phyloP scores from a whole-genome alignment of 345 rosid species.

The Raphanus sativus region DNA sequence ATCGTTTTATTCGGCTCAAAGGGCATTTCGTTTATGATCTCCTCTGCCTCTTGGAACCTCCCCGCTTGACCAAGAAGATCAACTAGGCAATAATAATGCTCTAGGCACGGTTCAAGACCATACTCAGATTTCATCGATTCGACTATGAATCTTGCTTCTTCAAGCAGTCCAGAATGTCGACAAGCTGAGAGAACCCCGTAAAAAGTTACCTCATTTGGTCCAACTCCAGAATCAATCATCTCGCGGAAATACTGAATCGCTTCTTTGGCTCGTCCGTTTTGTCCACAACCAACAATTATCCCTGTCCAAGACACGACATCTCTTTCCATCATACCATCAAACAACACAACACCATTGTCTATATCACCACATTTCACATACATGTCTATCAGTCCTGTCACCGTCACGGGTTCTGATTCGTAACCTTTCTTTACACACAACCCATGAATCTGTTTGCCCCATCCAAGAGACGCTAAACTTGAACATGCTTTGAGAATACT shows the following conservation, averaged over 20 bases:
- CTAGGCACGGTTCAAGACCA: constrained; percentile 54
- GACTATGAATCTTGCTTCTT: constrained; percentile 52
- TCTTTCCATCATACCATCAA: constrained; percentile 42
- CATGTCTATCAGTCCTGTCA: constrained; percentile 57
- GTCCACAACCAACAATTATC: constrained; percentile 69
- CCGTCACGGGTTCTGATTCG: constrained; percentile 49
- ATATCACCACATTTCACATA: constrained; percentile 74
- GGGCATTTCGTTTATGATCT: constrained; percentile 57
- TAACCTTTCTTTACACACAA: constrained; percentile 57
- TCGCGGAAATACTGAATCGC: constrained; percentile 51
- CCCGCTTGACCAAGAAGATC: constrained; percentile 78
- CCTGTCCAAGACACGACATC: constrained; percentile 75
- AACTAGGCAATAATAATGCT: constrained; percentile 72
- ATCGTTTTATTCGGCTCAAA: constrained; percentile 63
- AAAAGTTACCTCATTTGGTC: constrained; percentile 73
- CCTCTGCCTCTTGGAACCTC: constrained; percentile 47
- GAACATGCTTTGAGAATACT: constrained; percentile 61
- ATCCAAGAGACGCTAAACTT: constrained; percentile 51
- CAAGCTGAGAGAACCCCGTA: constrained; percentile 70
- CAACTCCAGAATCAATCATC: constrained; percentile 51
- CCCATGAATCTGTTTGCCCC: constrained; percentile 63
- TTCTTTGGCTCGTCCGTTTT: constrained; percentile 65
- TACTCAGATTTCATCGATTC: constrained; percentile 49
- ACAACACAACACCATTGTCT: constrained; percentile 50
- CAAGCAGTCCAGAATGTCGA: constrained; percentile 64